Percentiles rank a stretch among this genome's conserved stretches.
These are phyloP conservation scores for Lactarius tabidus DNA, from an alignment of 768 basidiomycete species.

Conservation along the genomic window DNA sequence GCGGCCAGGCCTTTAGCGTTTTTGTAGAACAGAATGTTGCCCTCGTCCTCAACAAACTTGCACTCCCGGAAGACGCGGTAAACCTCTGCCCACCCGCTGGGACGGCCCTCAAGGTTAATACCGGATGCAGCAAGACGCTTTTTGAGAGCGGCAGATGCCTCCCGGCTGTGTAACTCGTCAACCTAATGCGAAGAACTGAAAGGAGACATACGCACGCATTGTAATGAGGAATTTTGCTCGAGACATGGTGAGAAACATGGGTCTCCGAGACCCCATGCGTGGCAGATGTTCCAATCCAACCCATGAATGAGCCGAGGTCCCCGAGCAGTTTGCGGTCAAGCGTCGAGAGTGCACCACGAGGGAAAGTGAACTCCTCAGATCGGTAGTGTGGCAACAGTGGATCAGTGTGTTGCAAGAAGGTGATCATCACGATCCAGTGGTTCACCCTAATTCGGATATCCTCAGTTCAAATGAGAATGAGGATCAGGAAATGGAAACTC, in stretches of 20 bases:
- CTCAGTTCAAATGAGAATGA: not conserved
- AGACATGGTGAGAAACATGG: slow-evolving; percentile 88
- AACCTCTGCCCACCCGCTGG: slow-evolving; percentile 76
- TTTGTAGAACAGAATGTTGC: slow-evolving; percentile 88
- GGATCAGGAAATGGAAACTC: slow-evolving; percentile 11
- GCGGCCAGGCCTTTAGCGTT: slow-evolving; percentile 77
- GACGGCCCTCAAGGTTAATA: slow-evolving; percentile 62
- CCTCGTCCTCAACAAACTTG: slow-evolving; percentile 96
- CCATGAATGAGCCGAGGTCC: slow-evolving; percentile 74
- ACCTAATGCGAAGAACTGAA: not conserved
- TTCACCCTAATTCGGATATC: slow-evolving; percentile 52
- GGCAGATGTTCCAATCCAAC: slow-evolving; percentile 77
- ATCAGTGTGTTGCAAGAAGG: slow-evolving; percentile 98
- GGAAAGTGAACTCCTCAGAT: slow-evolving; percentile 83
- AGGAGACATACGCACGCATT: slow-evolving; percentile 50
- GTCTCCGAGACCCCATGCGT: slow-evolving; percentile 95
- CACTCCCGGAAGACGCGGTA: slow-evolving; percentile 74
- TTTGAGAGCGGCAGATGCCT: slow-evolving; percentile 82
- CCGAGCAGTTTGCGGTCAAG: slow-evolving; percentile 81
- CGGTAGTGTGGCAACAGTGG: slow-evolving; percentile 93
- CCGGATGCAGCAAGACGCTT: slow-evolving; percentile 58
- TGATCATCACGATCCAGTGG: slow-evolving; percentile 95
- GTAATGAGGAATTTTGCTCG: slow-evolving; percentile 96
- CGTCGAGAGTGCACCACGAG: slow-evolving; percentile 89
- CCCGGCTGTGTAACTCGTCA: slow-evolving; percentile 57